Evolutionary conservation across 371 early-diverging fungal species (phyloP).

Genomic region (Massospora cicadina): DNA sequence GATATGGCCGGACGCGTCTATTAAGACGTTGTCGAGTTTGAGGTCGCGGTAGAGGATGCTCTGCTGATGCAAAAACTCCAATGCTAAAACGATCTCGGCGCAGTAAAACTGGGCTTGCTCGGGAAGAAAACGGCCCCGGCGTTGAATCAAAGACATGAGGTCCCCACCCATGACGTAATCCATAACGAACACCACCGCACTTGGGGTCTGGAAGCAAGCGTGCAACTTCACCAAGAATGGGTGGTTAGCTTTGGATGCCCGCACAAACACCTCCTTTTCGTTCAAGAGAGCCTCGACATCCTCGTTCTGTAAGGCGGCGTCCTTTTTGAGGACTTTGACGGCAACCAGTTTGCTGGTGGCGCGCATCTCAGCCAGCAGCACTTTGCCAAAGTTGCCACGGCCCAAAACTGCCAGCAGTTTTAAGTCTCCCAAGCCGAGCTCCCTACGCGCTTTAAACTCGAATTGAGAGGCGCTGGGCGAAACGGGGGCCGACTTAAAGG

Average conservation of each 20-base stretch:
- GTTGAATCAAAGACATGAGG: constrained; percentile 91
- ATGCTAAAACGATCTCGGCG: constrained; percentile 85
- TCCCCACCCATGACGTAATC: constrained; percentile 98
- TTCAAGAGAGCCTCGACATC: constrained; percentile 78
- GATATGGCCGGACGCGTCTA: constrained; percentile 87
- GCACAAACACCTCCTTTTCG: constrained; percentile 84
- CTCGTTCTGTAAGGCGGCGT: constrained; percentile 78
- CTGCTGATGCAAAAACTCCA: constrained; percentile 89
- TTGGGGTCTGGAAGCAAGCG: constrained; percentile 86
- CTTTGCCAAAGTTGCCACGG: constrained; percentile 95
- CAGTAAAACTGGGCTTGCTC: constrained; percentile 91
- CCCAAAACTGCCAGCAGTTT: constrained; percentile 84
- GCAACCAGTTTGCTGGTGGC: constrained; percentile 61
- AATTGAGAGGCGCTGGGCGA: neutral
- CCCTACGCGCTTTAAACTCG: neutral
- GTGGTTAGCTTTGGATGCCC: constrained; percentile 71
- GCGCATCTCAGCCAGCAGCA: constrained; percentile 87
- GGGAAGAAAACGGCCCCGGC: constrained; percentile 68
- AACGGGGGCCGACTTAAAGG: neutral
- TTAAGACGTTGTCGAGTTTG: constrained; percentile 95
- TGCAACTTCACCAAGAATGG: constrained; percentile 95
- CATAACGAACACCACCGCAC: constrained; percentile 93
- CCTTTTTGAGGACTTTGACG: constrained; percentile 95
- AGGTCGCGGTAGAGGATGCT: constrained; percentile 94
- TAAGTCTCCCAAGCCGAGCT: constrained; percentile 43